Conservation (phyloP, 345 rosid species). For the Citrus mangshanensis region DNA sequence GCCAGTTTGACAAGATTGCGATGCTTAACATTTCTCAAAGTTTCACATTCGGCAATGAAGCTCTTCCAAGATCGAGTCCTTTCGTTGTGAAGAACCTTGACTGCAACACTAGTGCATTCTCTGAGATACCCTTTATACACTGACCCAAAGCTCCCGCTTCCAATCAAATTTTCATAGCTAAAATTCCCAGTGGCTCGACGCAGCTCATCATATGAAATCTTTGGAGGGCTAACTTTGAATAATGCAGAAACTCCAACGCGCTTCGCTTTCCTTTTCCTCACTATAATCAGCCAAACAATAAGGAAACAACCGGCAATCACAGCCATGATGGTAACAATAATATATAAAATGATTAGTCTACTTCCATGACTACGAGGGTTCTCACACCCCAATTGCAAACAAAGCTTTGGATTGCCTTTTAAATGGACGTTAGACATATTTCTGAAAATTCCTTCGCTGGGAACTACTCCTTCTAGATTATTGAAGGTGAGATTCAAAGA, state of each 20-base stretch:
- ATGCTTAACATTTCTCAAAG: slow-evolving; percentile 47
- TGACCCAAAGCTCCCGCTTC: slow-evolving; percentile 44
- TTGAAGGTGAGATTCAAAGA: slow-evolving; percentile 50
- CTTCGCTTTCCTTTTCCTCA: slow-evolving; percentile 21
- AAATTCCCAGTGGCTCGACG: slow-evolving; percentile 40
- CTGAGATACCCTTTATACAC: background rate
- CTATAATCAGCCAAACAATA: slow-evolving; percentile 8
- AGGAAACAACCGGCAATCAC: slow-evolving; percentile 8
- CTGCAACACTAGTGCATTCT: no score
- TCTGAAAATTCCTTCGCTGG: slow-evolving; percentile 28
- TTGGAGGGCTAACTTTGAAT: slow-evolving; percentile 20
- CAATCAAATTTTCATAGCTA: slow-evolving; percentile 35
- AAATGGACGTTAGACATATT: slow-evolving; percentile 13
- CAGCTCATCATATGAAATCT: slow-evolving; percentile 42
- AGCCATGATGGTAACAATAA: slow-evolving; percentile 15
- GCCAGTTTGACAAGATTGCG: slow-evolving; percentile 51
- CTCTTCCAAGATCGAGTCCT: slow-evolving; percentile 36
- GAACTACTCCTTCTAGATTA: slow-evolving; percentile 41
- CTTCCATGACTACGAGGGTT: slow-evolving; percentile 3
- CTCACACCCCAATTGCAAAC: background rate
- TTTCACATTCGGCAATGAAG: slow-evolving; percentile 47
- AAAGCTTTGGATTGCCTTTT: slow-evolving; percentile 7
- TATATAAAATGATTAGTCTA: slow-evolving; percentile 8
- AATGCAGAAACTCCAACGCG: background rate
- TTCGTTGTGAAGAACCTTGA: slow-evolving; percentile 35